These are phyloP conservation scores for Rhinocladiella similis DNA, from an alignment of 2,329 filamentous ascomycete species.

Conservation along the genomic window DNA sequence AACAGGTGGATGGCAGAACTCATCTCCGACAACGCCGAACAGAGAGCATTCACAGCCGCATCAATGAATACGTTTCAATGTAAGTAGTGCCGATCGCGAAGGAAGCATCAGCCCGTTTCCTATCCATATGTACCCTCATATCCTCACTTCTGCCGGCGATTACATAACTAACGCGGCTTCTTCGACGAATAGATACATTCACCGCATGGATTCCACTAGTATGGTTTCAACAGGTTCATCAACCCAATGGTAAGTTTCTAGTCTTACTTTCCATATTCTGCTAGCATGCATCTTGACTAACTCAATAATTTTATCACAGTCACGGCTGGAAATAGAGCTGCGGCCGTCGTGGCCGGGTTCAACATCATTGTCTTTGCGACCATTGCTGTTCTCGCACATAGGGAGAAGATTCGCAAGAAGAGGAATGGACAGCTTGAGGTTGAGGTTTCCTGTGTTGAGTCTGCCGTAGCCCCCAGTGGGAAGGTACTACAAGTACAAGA, in stretches of 20 bases:
- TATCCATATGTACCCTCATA: too few species aligned
- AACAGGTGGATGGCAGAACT: constrained; percentile 21
- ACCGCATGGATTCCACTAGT: constrained; percentile 21
- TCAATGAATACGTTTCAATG: constrained; percentile 23
- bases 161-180: neutral
- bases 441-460: too few species aligned
- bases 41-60: constrained; percentile 20
- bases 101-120: too few species aligned
- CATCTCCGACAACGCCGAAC: constrained; percentile 20
- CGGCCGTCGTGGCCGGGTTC: constrained; percentile 15
- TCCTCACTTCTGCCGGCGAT: too few species aligned
- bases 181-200: constrained; percentile 13
- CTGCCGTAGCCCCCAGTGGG: too few species aligned
- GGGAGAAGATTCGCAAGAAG: constrained; percentile 17
- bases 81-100: constrained; percentile 7
- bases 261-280: neutral
- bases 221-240: constrained; percentile 23
- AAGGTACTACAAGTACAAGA: too few species aligned
- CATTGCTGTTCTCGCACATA: constrained; percentile 11
- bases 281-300: neutral
- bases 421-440: neutral
- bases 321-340: constrained; percentile 18
- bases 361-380: constrained; percentile 16
- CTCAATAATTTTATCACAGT: constrained; percentile 4
- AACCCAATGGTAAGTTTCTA: constrained; percentile 16